Evolutionary conservation across 2,329 filamentous ascomycete species (phyloP), one percentile per base, ranked within the genome.

Genomic region (Hymenoscyphus fructigenus): DNA sequence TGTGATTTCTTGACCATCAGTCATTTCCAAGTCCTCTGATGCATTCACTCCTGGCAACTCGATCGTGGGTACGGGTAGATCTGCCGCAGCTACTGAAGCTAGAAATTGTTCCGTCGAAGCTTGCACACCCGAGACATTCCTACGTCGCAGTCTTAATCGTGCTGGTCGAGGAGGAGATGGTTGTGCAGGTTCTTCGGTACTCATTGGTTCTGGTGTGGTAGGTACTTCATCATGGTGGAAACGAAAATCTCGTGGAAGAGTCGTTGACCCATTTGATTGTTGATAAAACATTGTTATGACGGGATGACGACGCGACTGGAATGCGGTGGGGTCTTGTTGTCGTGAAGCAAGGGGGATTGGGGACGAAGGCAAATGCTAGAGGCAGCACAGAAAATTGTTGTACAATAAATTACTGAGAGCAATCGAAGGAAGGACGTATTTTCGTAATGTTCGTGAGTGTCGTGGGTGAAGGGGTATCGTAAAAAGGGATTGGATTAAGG

Each of bases 71-170:
- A 89, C 83, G 28, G 86, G 85, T 3, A 88, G 79, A 73, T 89
- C 87, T 66, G 85, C 87, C 20, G 86, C 85, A 56, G 85, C 86
- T 64, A 89, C 87, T 3, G 86, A 88, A 2, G 85, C 86, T n/a
- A 89, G 81, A 71, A 89, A 89, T 60, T 89, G 85, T 71, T 87
- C 81, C 1, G 87, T 89, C 1, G 87, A 85, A 44, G 85, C 85
- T 65, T 71, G 81, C 76, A 73, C 64, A 44, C 57, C 72, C 23
- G 71, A 72, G 32, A 69, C 69, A 69, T 73, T 72, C 56, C 74
- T 71, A 59, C 74, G 58, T 56, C 68, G 69, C 23, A 76, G 68
- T 63, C 72, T 74, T 17, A 76, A 63, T 60, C 74, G 72, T 47
- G 60, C 53, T 29, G 66, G 73, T 50, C 72, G 71, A 17, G 73